Evolutionary conservation across 371 early-diverging fungal species (phyloP), one percentile per base, ranked within the genome.

Genomic region (Phascolomyces articulosus): DNA sequence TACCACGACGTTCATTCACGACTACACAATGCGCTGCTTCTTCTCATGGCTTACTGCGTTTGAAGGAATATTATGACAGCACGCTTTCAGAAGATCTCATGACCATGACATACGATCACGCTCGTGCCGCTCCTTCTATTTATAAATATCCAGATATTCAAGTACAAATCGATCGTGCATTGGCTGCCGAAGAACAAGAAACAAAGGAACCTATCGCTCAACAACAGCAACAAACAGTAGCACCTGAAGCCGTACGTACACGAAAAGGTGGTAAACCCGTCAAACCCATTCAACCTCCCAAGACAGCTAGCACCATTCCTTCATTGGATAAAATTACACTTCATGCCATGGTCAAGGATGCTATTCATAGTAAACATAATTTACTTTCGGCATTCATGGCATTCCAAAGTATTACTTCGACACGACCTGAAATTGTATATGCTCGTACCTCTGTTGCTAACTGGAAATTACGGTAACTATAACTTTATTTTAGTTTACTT

Each of bases 301-400:
- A 82, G 62, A 74, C 80, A 15, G 72, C 82, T 29, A 74, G 72
- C 34, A 74, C 84, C 0, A 71, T 93, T 56, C 94, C 94, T 27
- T 73, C 75, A 11, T 77, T 94, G 34, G 74, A 87, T 29, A 88
- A 83, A 59, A 89, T 95, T 53, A 81, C 82, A 20, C 74, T 96
- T 31, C 90, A 91, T 72, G 86, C 92, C 62, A 91, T 91, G 90
- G 84, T 90, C 66, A 91, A 93, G 66, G 92, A 91, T 40, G 95
- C 96, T 11, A 85, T 95, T 47, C 73, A 84, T 27, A 96, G 91
- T 87, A 97, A 97, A 85, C 90, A 86, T 75, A 84, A 94, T 62
- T 78, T 98, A 23, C 79, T 98, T 62, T 87, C 91, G 40, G 96
- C 95, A 13, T 84, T 97, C 62, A 93, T 96, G 91, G 92, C 94